Percentiles rank a stretch among this genome's conserved stretches.
These are phyloP conservation scores for Nasturtium officinale DNA, from an alignment of 345 rosid species.

Conservation along the genomic window DNA sequence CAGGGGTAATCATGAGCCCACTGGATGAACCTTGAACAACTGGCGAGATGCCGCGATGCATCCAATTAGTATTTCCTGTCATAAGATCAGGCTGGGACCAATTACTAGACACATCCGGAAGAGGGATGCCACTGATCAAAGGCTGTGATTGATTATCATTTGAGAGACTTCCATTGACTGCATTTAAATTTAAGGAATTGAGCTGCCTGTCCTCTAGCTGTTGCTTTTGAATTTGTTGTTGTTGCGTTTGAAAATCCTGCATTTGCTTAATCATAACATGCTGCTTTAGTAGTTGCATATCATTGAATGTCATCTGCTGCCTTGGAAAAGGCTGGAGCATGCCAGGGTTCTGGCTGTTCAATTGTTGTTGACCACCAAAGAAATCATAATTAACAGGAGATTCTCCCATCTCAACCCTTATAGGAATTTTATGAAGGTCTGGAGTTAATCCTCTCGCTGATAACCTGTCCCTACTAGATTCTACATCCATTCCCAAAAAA, in stretches of 20 bases:
- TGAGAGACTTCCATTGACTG: constrained; percentile 52
- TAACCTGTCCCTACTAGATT: constrained; percentile 54
- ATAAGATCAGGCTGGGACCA: constrained; percentile 61
- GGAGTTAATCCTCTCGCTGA: constrained; percentile 58
- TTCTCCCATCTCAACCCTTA: constrained; percentile 58
- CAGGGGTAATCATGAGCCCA: constrained; percentile 62
- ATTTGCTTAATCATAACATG: constrained; percentile 70
- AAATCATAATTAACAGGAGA: constrained; percentile 70
- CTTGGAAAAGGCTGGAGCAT: constrained; percentile 65
- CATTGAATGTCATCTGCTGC: constrained; percentile 71
- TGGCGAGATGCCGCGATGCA: constrained; percentile 51
- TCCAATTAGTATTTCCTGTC: constrained; percentile 60
- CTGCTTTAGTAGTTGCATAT: constrained; percentile 79
- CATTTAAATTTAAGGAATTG: constrained; percentile 52
- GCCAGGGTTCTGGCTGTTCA: constrained; percentile 60
- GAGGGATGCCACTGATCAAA: constrained; percentile 65
- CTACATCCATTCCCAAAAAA: constrained; percentile 64
- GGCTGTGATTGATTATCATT: constrained; percentile 43
- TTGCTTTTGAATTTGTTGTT: constrained; percentile 58
- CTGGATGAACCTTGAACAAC: constrained; percentile 61
- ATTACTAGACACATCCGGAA: constrained; percentile 61
- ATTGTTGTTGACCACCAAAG: constrained; percentile 70
- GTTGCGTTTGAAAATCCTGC: constrained; percentile 80
- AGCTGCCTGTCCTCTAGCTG: constrained; percentile 58
- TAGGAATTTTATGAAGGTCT: constrained; percentile 52